A percentile compares a stretch with the other conserved stretches of the same genome.
These are phyloP conservation scores for Alternaria gansuensis DNA, from an alignment of 2,329 filamentous ascomycete species.

Conservation along the genomic window DNA sequence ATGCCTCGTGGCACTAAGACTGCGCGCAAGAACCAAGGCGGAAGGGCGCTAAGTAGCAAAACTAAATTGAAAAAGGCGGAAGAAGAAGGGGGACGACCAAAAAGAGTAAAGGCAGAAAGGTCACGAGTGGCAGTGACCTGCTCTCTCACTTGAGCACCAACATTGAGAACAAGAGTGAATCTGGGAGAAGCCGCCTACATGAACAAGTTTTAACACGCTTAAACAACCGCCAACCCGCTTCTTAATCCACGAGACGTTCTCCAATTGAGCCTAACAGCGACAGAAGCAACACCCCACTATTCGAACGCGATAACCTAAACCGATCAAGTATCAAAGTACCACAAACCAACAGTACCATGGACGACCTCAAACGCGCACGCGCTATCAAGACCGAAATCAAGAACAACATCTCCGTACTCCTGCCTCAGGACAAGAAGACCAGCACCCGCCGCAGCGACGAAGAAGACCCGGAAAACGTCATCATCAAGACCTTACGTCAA, in stretches of 20 bases:
- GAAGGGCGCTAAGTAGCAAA: too few relatives aligned
- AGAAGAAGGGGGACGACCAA: too few relatives aligned
- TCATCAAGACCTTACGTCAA: conserved; percentile 46
- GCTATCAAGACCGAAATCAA: conserved; percentile 28
- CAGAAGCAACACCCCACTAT: conserved; percentile 17
- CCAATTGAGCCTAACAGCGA: neutral
- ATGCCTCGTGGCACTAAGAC: too few relatives aligned
- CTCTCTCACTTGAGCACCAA: neutral
- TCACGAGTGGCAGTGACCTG: neutral
- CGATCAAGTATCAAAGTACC: neutral
- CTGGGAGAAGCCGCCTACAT: neutral
- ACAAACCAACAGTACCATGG: conserved; percentile 14
- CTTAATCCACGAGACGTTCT: too few relatives aligned
- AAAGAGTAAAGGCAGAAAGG: neutral
- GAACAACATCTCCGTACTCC: conserved; percentile 25
- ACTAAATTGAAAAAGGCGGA: too few relatives aligned
- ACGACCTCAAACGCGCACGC: conserved; percentile 30
- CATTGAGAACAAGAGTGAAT: neutral
- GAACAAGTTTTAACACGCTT: neutral
- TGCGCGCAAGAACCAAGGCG: too few relatives aligned
- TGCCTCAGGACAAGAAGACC: conserved; percentile 10
- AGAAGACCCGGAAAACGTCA: conserved; percentile 44
- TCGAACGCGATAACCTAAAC: conserved; percentile 5
- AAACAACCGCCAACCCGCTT: neutral
- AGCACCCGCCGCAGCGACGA: conserved; percentile 14